Base-by-base conservation (phyloP, 176 grass and related monocot species). In the Zea mays region DNA sequence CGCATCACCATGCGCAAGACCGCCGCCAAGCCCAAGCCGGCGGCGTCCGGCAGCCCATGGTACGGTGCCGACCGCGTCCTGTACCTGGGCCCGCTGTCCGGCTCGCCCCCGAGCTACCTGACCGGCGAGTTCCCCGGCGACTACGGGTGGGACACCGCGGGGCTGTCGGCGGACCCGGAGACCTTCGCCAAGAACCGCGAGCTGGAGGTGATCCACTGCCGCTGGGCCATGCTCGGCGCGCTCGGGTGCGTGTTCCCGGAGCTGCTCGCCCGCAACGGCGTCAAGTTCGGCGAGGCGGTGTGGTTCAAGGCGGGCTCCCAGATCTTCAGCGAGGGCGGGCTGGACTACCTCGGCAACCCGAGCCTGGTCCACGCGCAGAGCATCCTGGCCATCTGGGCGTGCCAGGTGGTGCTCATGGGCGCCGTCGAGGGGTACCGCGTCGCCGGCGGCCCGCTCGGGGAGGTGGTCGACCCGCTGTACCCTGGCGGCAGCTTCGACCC, bases 381-480 rank as follows among this genome's bases (percentile, higher is more conserved):
- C 82, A 91, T 91, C 77, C 62, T 91, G 7, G 85, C 89, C 72
- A 91, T 91, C 71, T 88, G 85, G 89, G 89, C 89, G 0, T 85
- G 72, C 51, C 85, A 91, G 78, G 86, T 92, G 7, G 66, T 89
- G 36, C 84, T 93, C 16, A 93, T 93, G 90, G 90, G 86, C 17
- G 90, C 90, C n/a, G 86, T 93, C 10, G 90, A 93, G 84, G 90
- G 90, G 0, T 93, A 93, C 90, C 83, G 90, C 41, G 12, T 93
- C 46, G 90, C 90, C 20, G 86, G 90, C 41, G 90, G 86, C 0
- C 90, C 90, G 11, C 83, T 93, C 1, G 90, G 86, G 0, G 90
- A 93, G 58, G 90, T 93, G 8, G 37, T 70, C 10, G 90, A 93
- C 81, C 90, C 86, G 3, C 72, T 93, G 35, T 89, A 92, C 59